A percentile compares a stretch with the other conserved stretches of the same genome.
These are phyloP conservation scores for Gelatoporia subvermispora DNA, from an alignment of 768 basidiomycete genomes.

Conservation along the genomic window DNA sequence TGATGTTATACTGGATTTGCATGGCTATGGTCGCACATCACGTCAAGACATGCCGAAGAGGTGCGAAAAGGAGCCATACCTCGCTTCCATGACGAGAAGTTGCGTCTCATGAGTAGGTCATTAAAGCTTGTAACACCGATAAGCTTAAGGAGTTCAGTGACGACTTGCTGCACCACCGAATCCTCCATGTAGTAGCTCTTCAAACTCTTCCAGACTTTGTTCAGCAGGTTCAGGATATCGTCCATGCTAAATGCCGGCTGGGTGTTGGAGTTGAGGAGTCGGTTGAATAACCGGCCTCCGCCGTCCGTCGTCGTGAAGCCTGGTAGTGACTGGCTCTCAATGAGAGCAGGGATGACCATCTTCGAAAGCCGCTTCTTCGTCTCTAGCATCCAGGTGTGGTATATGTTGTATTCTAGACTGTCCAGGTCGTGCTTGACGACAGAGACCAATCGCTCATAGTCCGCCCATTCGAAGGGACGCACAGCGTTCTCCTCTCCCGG, in stretches of 20 bases:
- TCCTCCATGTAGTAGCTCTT: constrained; percentile 99
- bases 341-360: constrained; percentile 98
- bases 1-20: constrained; percentile 99
- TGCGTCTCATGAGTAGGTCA: constrained; percentile 95
- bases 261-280: constrained; percentile 79
- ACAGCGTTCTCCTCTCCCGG: constrained; percentile 92
- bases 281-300: constrained; percentile 89
- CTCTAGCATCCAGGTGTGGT: constrained; percentile 99
- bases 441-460: constrained; percentile 94
- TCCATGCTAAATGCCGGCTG: constrained; percentile 97
- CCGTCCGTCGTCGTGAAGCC: constrained; percentile 97
- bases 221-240: constrained; percentile 92
- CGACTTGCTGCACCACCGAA: constrained; percentile 90
- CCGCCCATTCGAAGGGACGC: constrained; percentile 92
- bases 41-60: background rate
- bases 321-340: constrained; percentile 95
- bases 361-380: constrained; percentile 93
- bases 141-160: constrained; percentile 91
- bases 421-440: constrained; percentile 99
- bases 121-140: constrained; percentile 98
- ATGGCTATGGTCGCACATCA: constrained; percentile 57
- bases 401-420: constrained; percentile 98
- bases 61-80: constrained; percentile 45
- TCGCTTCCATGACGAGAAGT: constrained; percentile 99
- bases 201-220: constrained; percentile 97